Conservation (phyloP, 768 basidiomycete genomes). For the Mycena pura region DNA sequence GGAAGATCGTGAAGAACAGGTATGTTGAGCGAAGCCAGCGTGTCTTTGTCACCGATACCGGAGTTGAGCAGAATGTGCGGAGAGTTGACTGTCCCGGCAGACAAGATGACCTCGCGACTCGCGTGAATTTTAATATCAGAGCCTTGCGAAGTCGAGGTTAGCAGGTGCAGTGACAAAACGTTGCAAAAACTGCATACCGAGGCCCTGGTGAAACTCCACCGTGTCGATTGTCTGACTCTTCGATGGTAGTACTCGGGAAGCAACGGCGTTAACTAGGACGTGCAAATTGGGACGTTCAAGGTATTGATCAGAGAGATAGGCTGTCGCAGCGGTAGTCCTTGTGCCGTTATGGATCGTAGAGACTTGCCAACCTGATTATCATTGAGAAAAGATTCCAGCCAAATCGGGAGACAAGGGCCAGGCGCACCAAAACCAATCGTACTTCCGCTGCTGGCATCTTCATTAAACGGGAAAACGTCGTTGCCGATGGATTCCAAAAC, state of each 20-base stretch:
- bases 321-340: neutral
- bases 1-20: conserved; percentile 39
- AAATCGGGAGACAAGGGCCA: too few relatives aligned
- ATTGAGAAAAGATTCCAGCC: too few relatives aligned
- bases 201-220: neutral
- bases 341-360: neutral
- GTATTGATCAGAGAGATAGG: neutral
- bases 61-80: conserved; percentile 45
- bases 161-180: conserved; percentile 20
- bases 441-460: neutral
- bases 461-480: neutral
- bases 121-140: neutral
- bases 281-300: neutral
- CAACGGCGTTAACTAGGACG: neutral
- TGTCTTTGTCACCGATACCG: conserved; percentile 35
- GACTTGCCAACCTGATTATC: neutral
- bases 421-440: neutral
- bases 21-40: conserved; percentile 32
- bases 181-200: neutral
- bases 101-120: conserved; percentile 35
- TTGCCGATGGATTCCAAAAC: neutral
- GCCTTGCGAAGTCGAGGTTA: conserved; percentile 5
- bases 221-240: neutral
- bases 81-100: conserved; percentile 39
- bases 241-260: neutral